Evolutionary conservation across 306 rosid species (phyloP), one percentile per base, ranked within the genome.

Genomic region (Malus asiatica): DNA sequence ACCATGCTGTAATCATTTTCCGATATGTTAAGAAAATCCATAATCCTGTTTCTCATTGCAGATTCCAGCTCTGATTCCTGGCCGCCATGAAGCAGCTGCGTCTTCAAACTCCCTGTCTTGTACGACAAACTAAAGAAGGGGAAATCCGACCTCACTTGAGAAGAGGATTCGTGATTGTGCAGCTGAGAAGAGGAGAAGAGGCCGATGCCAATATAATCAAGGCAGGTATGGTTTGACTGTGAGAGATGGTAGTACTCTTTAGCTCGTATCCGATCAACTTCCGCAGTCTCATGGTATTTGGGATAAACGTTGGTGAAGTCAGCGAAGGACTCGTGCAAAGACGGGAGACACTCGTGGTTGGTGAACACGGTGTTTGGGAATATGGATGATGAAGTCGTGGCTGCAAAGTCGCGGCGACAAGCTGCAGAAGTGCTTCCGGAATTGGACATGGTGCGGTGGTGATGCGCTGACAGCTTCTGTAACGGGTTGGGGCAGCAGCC

Each of bases 191-290:
- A 80, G 3, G 97, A 94, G 88, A 90, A 95, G 60, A 95, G 97
- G 72, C 98, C 98, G 62, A 90, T 88, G 38, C 98, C 98, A 46
- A 95, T 88, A 55, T 95, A 95, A 83, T 95, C 98, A 67, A 92
- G 95, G 76, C 97, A 90, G 69, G 90, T 85, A 25, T 84, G 90
- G 40, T 80, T 82, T 13, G 93, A 84, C 38, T 63, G 65, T 5
- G 87, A 78, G 70, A 94, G 97, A 75, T 92, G 96, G 61, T 75
- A 40, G 66, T 92, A 95, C 9, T 95, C 93, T 23, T 86, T 81
- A 63, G 83, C 86, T 86, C 98, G 80, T 40, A 90, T 84, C 22
- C 77, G 83, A 65, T 95, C 98, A 18, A 88, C 88, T 72, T 76
- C 73, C 16, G 84, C 83, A 6, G 98, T 92, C 46, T 89, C 86